Conservation (phyloP, 2,329 filamentous ascomycete genomes). For the Alternaria atra region DNA sequence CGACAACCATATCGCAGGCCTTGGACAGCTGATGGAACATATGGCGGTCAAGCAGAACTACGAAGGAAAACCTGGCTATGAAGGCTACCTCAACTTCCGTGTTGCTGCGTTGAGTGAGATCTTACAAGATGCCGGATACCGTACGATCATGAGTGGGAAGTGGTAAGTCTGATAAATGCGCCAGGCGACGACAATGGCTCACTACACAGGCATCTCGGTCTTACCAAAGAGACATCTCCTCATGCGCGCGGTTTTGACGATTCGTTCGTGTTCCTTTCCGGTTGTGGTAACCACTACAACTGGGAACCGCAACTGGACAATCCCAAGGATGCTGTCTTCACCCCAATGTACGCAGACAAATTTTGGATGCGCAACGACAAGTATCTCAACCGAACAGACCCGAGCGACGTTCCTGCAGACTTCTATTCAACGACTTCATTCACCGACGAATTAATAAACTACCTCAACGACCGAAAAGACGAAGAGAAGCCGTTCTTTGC, state of each 20-base stretch:
- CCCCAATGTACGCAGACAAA: neutral
- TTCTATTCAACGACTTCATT: constrained; percentile 48
- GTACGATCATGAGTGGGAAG: constrained; percentile 25
- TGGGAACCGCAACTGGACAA: neutral
- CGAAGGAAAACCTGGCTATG: constrained; percentile 67
- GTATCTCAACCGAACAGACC: too few relatives aligned
- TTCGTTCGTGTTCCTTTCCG: neutral
- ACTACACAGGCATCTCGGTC: constrained; percentile 15
- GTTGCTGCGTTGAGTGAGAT: constrained; percentile 68
- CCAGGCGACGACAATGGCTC: neutral
- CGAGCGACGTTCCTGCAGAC: constrained; percentile 11
- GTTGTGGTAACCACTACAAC: neutral
- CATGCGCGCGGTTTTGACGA: neutral
- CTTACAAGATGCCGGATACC: constrained; percentile 56
- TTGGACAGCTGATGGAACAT: constrained; percentile 67
- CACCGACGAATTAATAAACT: constrained; percentile 39
- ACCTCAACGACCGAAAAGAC: constrained; percentile 32
- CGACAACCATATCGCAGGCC: constrained; percentile 67
- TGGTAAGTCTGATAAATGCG: constrained; percentile 5
- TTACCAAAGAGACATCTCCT: constrained; percentile 12
- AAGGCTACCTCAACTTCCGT: constrained; percentile 69
- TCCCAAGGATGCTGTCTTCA: neutral
- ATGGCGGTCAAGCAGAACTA: constrained; percentile 61
- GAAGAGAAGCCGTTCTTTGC: constrained; percentile 40
- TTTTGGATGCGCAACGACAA: neutral